These are phyloP conservation scores for Mycena sp. DNA, from an alignment of 1,284 basidiomycete genomes.

Conservation along the genomic window DNA sequence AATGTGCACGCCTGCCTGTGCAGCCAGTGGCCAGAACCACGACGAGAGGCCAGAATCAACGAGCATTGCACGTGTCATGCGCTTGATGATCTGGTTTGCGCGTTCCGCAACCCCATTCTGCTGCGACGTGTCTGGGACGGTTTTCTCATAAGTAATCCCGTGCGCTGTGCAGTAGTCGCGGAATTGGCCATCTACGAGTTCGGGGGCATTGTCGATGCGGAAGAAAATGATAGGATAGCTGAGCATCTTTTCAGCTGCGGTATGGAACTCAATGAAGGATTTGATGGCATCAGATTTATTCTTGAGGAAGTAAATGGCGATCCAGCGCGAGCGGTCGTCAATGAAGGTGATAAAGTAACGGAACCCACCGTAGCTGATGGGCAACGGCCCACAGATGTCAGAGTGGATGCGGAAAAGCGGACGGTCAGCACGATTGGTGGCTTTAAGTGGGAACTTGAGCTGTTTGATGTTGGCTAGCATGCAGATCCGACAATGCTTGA, in stretches of 20 bases:
- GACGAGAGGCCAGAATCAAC: slow-evolving; percentile 21
- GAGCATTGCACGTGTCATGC: slow-evolving; percentile 30
- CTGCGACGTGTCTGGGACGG: slow-evolving; percentile 41
- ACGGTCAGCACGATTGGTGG: slow-evolving; percentile 5
- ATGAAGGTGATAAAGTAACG: slow-evolving; percentile 40
- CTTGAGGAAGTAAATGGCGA: slow-evolving; percentile 23
- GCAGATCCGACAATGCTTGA: slow-evolving; percentile 16
- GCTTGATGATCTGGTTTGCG: slow-evolving; percentile 42
- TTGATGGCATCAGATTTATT: slow-evolving; percentile 20
- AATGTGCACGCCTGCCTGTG: slow-evolving; percentile 6
- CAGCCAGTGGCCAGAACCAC: slow-evolving; percentile 20
- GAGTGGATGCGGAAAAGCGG: slow-evolving; percentile 35
- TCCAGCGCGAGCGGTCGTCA: slow-evolving; percentile 39
- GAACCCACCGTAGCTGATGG: slow-evolving; percentile 27
- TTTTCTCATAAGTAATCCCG: slow-evolving; percentile 37
- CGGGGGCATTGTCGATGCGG: slow-evolving; percentile 43
- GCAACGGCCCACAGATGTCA: slow-evolving; percentile 43
- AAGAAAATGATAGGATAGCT: slow-evolving; percentile 32
- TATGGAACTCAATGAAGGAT: slow-evolving; percentile 21
- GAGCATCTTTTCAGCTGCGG: slow-evolving; percentile 22
- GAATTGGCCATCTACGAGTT: slow-evolving; percentile 39
- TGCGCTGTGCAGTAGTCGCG: slow-evolving; percentile 31
- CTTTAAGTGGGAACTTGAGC: slow-evolving; percentile 9
- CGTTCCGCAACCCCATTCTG: slow-evolving; percentile 43
- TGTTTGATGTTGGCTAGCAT: slow-evolving; percentile 26